Evolutionary conservation across 2,329 filamentous ascomycete species (phyloP), one percentile per base, ranked within the genome.

Genomic region (Rhinocladiella similis): DNA sequence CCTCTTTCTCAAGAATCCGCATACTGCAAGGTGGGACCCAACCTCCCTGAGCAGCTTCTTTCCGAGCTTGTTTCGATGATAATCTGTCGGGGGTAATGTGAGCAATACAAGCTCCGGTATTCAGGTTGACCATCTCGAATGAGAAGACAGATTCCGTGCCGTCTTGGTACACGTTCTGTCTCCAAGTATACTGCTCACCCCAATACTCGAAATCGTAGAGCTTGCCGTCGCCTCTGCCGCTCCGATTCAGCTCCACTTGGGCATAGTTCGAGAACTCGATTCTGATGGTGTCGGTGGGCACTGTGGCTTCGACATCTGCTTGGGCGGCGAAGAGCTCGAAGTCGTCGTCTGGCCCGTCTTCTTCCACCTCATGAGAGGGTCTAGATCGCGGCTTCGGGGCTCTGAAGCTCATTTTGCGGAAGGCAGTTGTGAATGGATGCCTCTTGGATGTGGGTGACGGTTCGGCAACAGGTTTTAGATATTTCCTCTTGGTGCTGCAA

Each of bases 191-290:
- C 53, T 79, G 82, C 65, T 87, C 83, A 22, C 90, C 91, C 94
- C 94, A 97, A 80, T 96, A 96, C 69, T 93, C 88, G 67, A 96
- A 97, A 53, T 91, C 89, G 71, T 97, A 97, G 60, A 85, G 83
- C 74, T 91, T 93, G 64, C 84, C 86, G 49, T 81, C 77, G 5
- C 88, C 88, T 20, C 83, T 80, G 41, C 90, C 84, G 16, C 38
- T 43, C 19, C 60, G 56, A 64, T 83, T 85, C 49, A 99, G 76
- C 63, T 96, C 89, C 39, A 97, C 85, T 66, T 94, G 91, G 1
- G 93, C 93, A 70, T 99, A 99, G 76, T 97, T 99, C 63, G 91
- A 95, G 71, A 97, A 99, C 70, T 97, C 93, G 33, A 99, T 82
- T 73, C 91, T 90, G 70, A 93, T 89, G 35, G 83, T 87, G 71